Percentiles rank a stretch among this genome's conserved stretches.
Evolutionary conservation across 345 rosid species (phyloP).

Genomic region (Rubroshorea leprosula): DNA sequence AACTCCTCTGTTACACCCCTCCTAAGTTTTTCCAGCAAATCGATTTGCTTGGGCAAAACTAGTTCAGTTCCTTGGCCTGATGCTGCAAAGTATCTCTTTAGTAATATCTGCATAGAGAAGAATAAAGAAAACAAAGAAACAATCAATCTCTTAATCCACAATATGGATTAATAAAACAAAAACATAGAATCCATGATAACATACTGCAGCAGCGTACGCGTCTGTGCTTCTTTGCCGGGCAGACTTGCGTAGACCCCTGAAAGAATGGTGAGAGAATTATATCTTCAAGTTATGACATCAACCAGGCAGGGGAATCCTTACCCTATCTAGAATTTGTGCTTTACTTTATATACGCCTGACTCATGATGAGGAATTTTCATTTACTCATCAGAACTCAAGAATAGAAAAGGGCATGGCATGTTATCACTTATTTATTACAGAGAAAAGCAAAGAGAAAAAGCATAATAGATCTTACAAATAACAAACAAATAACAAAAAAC

Average conservation of each 20-base stretch:
- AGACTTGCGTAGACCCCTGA: constrained; percentile 69
- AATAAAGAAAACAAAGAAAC: background rate
- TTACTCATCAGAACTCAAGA: no score
- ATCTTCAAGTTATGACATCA: background rate
- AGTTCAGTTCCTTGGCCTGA: constrained; percentile 61
- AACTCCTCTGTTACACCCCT: constrained; percentile 42
- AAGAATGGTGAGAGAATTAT: constrained; percentile 12
- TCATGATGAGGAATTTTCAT: no score
- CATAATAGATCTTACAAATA: no score
- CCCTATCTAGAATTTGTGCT: background rate
- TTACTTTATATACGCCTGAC: background rate
- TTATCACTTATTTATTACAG: no score
- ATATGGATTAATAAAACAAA: background rate
- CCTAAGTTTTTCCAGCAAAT: constrained; percentile 68
- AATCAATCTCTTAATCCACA: background rate
- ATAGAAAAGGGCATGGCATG: no score
- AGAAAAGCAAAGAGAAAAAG: no score
- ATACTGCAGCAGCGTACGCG: constrained; percentile 86
- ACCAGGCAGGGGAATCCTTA: background rate
- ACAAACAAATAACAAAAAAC: no score
- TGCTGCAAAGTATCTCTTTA: constrained; percentile 71
- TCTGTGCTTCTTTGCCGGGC: constrained; percentile 49
- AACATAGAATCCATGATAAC: constrained; percentile 4
- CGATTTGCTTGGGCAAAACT: constrained; percentile 60
- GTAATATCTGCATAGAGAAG: constrained; percentile 51